Conservation (phyloP, 2,329 filamentous ascomycete genomes). For the Pestalotiopsis sp. region DNA sequence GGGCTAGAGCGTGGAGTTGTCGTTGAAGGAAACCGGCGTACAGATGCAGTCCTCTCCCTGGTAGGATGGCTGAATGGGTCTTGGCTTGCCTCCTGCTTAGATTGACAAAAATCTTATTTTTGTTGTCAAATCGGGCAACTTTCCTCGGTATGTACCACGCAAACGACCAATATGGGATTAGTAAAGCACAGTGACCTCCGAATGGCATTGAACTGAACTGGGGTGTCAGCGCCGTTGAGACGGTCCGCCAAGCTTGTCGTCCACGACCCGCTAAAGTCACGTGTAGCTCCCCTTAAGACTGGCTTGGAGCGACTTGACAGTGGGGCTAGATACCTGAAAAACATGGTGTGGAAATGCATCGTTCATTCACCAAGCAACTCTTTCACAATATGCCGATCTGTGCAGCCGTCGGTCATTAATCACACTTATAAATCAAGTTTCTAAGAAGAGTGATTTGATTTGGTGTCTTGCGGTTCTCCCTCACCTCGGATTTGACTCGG, state of each 20-base stretch:
- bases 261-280: neutral
- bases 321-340: neutral
- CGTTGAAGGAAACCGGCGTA: neutral
- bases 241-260: neutral
- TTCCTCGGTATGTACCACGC: neutral
- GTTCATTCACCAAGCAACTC: neutral
- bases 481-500: neutral
- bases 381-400: neutral
- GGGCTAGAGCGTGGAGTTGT: neutral
- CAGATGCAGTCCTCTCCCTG: neutral
- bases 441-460: neutral
- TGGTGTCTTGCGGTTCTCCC: neutral
- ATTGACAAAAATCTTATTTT: neutral
- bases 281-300: neutral
- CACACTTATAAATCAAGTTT: neutral
- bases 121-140: neutral
- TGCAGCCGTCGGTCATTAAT: neutral
- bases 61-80: neutral
- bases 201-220: neutral
- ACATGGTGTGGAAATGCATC: neutral
- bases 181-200: neutral
- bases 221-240: neutral
- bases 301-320: neutral
- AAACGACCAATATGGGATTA: neutral
- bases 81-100: neutral